Conservation (phyloP, 805 yeast genomes). For the Yamadazyma paraphyllophila region DNA sequence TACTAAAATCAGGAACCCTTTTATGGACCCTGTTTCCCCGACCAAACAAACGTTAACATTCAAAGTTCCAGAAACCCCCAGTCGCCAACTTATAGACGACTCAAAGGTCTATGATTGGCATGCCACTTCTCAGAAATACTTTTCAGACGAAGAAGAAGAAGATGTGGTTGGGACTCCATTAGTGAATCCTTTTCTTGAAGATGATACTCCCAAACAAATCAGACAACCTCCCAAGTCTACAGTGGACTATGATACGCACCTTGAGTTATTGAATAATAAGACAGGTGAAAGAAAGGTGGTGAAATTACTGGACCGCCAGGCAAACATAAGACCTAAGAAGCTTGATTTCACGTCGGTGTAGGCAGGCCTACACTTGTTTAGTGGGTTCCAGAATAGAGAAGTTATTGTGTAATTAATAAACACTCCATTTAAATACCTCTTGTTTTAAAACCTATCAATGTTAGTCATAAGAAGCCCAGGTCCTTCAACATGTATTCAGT, state of each 20-base stretch:
- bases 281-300: constrained; percentile 37
- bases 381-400: no score
- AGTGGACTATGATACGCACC: constrained; percentile 23
- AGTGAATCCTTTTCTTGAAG: constrained; percentile 24
- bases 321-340: constrained; percentile 36
- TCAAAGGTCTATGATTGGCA: constrained; percentile 36
- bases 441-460: no score
- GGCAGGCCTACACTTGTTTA: neutral
- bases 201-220: neutral
- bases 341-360: constrained; percentile 21
- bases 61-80: constrained; percentile 27
- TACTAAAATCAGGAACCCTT: neutral
- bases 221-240: neutral
- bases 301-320: constrained; percentile 32
- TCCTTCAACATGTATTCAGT: no score
- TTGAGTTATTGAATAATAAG: constrained; percentile 31
- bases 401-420: no score
- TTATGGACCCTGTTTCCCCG: constrained; percentile 5
- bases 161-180: constrained; percentile 8
- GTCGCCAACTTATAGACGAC: constrained; percentile 32
- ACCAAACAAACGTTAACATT: constrained; percentile 1
- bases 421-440: no score
- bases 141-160: constrained; percentile 29
- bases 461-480: no score
- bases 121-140: constrained; percentile 28